Evolutionary conservation across 1,284 basidiomycete genomes (phyloP).

Genomic region (Ustilago bromivora): DNA sequence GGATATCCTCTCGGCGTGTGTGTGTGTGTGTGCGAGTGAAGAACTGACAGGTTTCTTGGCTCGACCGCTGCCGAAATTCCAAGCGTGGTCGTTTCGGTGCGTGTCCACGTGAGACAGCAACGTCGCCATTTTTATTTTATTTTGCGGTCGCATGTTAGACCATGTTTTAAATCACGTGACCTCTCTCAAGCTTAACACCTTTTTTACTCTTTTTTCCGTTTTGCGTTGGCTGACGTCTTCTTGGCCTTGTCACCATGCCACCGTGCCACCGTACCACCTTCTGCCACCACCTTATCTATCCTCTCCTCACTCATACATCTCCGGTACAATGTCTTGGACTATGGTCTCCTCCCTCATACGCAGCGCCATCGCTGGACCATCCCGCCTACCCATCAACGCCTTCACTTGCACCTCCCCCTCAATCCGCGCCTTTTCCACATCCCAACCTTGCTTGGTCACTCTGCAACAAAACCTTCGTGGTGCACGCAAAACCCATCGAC

Average conservation of each 20-base stretch:
- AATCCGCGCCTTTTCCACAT: conserved; percentile 57
- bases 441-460: conserved; percentile 51
- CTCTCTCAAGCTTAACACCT: not conserved
- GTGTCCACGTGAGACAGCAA: not conserved
- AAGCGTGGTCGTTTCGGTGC: conserved; percentile 1
- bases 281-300: not conserved
- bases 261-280: not conserved
- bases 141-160: not conserved
- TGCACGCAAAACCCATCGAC: conserved; percentile 64
- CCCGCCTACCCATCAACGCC: conserved; percentile 14
- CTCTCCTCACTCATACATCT: not conserved
- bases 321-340: conserved; percentile 18
- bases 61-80: conserved; percentile 1
- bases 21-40: not conserved
- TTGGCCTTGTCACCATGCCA: not conserved
- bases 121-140: not conserved
- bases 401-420: not conserved
- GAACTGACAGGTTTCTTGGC: not conserved
- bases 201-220: not conserved
- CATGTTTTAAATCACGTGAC: not conserved
- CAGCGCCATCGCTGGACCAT: conserved; percentile 29
- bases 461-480: conserved; percentile 68
- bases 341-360: conserved; percentile 27
- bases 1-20: not conserved
- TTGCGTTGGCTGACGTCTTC: conserved; percentile 1